These are phyloP conservation scores for Vigna hirtella DNA, from an alignment of 306 rosid species.

Conservation along the genomic window DNA sequence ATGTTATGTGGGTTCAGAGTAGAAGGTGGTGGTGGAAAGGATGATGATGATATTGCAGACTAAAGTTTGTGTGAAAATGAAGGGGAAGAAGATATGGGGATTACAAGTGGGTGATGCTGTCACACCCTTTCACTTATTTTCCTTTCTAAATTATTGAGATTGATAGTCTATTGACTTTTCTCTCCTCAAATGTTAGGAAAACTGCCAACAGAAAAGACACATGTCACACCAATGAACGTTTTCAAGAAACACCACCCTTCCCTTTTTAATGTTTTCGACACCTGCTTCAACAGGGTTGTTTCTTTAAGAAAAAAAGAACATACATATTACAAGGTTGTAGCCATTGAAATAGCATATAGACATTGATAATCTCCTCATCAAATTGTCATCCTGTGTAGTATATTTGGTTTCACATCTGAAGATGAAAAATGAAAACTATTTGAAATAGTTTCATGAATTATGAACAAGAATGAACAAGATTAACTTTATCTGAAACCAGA, in stretches of 20 bases:
- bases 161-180: not conserved
- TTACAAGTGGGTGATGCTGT: slow-evolving; percentile 20
- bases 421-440: too few relatives aligned
- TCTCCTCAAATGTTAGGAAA: slow-evolving; percentile 16
- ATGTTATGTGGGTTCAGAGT: not conserved
- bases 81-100: not conserved
- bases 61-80: not conserved
- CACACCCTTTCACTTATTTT: not conserved
- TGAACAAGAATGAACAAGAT: too few relatives aligned
- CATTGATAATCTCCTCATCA: not conserved
- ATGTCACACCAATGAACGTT: not conserved
- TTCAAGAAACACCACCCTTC: not conserved
- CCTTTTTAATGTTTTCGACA: not conserved
- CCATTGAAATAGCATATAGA: not conserved
- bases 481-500: too few relatives aligned
- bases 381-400: not conserved
- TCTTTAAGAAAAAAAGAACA: not conserved
- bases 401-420: not conserved
- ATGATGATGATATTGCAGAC: slow-evolving; percentile 17
- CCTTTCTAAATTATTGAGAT: not conserved
- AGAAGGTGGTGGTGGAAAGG: not conserved
- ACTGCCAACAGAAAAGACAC: slow-evolving; percentile 11
- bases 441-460: too few relatives aligned
- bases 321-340: not conserved
- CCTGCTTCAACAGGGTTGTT: not conserved